Conservation (phyloP, 2,329 filamentous ascomycete species). For the Pseudogymnoascus sp. region DNA sequence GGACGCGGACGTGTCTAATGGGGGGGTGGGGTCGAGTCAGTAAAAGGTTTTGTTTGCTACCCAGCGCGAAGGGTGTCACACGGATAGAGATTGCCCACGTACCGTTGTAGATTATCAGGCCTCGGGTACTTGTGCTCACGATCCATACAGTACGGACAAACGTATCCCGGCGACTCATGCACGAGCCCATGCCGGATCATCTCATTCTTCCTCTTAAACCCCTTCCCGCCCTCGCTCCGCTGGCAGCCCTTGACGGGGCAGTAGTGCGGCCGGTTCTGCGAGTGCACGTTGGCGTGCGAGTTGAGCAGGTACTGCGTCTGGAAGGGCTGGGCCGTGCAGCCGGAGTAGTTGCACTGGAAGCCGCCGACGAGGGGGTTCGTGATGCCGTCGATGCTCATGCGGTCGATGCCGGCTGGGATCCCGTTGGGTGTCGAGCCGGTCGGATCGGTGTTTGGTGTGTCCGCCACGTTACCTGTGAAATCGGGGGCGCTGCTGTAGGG, state of each 20-base stretch:
- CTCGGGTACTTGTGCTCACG: slow-evolving; percentile 89
- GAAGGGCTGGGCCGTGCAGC: slow-evolving; percentile 65
- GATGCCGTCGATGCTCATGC: slow-evolving; percentile 51
- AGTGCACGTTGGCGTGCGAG: slow-evolving; percentile 69
- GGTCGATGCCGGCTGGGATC: slow-evolving; percentile 36
- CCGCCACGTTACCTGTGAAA: slow-evolving; percentile 30
- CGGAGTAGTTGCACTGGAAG: slow-evolving; percentile 51
- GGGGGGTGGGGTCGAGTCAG: background rate
- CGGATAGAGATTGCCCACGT: slow-evolving; percentile 26
- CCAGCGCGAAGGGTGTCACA: background rate
- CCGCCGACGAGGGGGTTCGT: slow-evolving; percentile 42
- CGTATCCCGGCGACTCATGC: slow-evolving; percentile 87
- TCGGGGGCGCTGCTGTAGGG: slow-evolving; percentile 20
- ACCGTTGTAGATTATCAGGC: slow-evolving; percentile 94
- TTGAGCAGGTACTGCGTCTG: slow-evolving; percentile 70
- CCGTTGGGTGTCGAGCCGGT: slow-evolving; percentile 36
- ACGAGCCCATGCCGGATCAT: slow-evolving; percentile 76
- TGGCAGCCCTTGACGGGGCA: slow-evolving; percentile 54
- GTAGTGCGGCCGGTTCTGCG: slow-evolving; percentile 56
- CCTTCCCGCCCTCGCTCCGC: slow-evolving; percentile 55
- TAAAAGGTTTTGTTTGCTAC: background rate
- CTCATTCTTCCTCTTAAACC: slow-evolving; percentile 65
- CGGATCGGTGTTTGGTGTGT: slow-evolving; percentile 39
- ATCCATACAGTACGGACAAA: slow-evolving; percentile 92
- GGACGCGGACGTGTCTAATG: slow-evolving; percentile 83